These are phyloP conservation scores for Verticillium longisporum DNA, from an alignment of 2,329 filamentous ascomycete species.

Conservation along the genomic window DNA sequence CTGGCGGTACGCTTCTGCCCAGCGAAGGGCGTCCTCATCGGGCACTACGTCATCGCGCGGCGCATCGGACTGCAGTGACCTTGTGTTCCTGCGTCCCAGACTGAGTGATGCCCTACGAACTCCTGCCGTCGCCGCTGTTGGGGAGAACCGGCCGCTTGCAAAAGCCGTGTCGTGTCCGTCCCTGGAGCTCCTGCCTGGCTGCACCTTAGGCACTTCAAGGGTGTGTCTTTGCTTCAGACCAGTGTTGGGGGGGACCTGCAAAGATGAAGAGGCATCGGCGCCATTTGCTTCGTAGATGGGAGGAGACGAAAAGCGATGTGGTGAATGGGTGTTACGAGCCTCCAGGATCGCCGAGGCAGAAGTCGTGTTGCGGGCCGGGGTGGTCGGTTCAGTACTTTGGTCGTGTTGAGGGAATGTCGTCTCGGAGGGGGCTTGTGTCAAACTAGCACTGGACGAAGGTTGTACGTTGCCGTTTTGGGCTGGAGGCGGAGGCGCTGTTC, in stretches of 20 bases:
- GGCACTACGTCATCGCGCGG: conserved; percentile 76
- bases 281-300: conserved; percentile 41
- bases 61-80: conserved; percentile 78
- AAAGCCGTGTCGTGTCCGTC: conserved; percentile 63
- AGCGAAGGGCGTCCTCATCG: conserved; percentile 85
- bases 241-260: conserved; percentile 44
- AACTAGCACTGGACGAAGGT: not conserved
- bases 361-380: not conserved
- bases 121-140: conserved; percentile 44
- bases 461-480: not conserved
- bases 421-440: not conserved
- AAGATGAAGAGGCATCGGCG: conserved; percentile 35
- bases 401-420: not conserved
- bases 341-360: not conserved
- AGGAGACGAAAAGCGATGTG: conserved; percentile 60
- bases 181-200: conserved; percentile 61
- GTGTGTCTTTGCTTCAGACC: conserved; percentile 78
- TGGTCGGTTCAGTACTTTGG: not conserved
- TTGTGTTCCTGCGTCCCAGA: conserved; percentile 71
- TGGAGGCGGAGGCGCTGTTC: conserved; percentile 14
- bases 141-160: conserved; percentile 78
- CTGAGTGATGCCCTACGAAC: conserved; percentile 76
- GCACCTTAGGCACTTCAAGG: conserved; percentile 71
- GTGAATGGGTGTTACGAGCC: conserved; percentile 17
- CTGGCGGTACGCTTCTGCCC: conserved; percentile 88